Conservation (phyloP, 371 early-diverging fungal species). For the Apophysomyces elegans region DNA sequence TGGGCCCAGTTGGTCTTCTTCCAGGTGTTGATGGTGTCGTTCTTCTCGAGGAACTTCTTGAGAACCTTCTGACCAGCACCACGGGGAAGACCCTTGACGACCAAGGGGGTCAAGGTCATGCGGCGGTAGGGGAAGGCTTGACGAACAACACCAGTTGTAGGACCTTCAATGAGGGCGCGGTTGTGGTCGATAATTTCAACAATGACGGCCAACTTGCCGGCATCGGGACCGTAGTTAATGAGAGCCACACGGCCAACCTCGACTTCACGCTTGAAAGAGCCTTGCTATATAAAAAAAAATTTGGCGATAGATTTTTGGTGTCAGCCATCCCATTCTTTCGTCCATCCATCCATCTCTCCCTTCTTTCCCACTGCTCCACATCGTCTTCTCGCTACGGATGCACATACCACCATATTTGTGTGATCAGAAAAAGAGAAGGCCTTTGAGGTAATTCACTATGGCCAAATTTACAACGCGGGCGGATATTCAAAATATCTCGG, state of each 20-base stretch:
- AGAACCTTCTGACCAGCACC: conserved; percentile 76
- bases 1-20: conserved; percentile 91
- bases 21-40: conserved; percentile 81
- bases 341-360: conserved; percentile 17
- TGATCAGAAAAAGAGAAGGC: conserved; percentile 12
- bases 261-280: conserved; percentile 89
- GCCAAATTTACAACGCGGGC: conserved; percentile 8
- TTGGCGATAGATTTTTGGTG: conserved; percentile 7
- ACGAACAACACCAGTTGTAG: conserved; percentile 93
- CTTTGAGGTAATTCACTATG: conserved; percentile 5
- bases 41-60: conserved; percentile 83
- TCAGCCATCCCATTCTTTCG: conserved; percentile 4
- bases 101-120: conserved; percentile 86
- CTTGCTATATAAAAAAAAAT: conserved; percentile 38
- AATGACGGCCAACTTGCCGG: conserved; percentile 97
- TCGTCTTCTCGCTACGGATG: conserved; percentile 1
- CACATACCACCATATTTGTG: conserved; percentile 11
- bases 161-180: conserved; percentile 97
- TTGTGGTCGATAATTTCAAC: conserved; percentile 99
- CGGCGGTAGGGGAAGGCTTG: conserved; percentile 87
- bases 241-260: conserved; percentile 98
- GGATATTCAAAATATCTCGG: not conserved
- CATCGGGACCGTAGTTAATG: conserved; percentile 91
- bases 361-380: not conserved
- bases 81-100: conserved; percentile 86